A percentile compares a stretch with the other conserved stretches of the same genome.
These are phyloP conservation scores for Boletus reticuloceps DNA, from an alignment of 768 basidiomycete species.

Conservation along the genomic window DNA sequence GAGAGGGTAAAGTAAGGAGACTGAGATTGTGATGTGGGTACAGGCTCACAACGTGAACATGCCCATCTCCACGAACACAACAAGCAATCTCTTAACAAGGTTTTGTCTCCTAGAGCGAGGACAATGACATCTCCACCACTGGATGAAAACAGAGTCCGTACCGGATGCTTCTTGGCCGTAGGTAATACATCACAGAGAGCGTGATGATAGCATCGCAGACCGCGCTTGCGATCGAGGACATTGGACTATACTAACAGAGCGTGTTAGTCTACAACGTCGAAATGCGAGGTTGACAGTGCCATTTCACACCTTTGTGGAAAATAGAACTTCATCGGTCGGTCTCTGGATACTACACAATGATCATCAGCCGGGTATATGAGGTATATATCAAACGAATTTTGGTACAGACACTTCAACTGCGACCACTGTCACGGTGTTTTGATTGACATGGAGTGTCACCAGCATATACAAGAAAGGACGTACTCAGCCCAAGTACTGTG, in stretches of 20 bases:
- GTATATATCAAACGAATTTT: background rate
- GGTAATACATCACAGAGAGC: conserved; percentile 4
- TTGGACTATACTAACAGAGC: background rate
- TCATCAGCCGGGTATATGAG: background rate
- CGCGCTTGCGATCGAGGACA: background rate
- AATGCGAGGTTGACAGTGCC: too few relatives aligned
- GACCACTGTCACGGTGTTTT: background rate
- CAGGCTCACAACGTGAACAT: conserved; percentile 13
- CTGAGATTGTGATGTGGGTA: background rate
- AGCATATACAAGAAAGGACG: background rate
- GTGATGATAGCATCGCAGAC: conserved; percentile 13
- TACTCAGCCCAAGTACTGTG: conserved; percentile 11
- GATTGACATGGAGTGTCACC: background rate
- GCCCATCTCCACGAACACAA: conserved; percentile 12
- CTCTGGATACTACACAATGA: conserved; percentile 1
- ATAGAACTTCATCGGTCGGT: background rate
- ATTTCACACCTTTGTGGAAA: background rate
- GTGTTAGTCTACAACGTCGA: background rate
- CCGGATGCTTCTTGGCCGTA: conserved; percentile 9
- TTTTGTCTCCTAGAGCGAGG: background rate
- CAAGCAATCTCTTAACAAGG: conserved; percentile 5
- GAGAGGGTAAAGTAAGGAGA: background rate
- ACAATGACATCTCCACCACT: background rate
- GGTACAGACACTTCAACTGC: conserved; percentile 1
- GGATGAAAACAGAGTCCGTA: background rate